A percentile compares a stretch with the other conserved stretches of the same genome.
These are phyloP conservation scores for Cornus suecica DNA, from an alignment of 148 eudicot species.

Conservation along the genomic window DNA sequence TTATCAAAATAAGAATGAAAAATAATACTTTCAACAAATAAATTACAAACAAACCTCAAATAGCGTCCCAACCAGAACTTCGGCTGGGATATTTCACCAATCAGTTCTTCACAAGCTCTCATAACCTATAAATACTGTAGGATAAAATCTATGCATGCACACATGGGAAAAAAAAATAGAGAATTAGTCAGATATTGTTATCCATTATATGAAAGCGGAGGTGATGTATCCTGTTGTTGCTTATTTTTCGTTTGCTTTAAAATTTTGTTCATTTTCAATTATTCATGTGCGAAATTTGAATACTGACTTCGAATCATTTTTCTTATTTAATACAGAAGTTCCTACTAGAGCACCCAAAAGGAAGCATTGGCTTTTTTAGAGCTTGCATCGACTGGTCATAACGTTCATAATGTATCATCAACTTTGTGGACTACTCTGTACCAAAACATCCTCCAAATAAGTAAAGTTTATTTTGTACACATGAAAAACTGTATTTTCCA, in stretches of 20 bases:
- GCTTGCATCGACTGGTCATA: background rate
- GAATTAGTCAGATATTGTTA: no score
- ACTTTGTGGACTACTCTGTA: background rate
- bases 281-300: background rate
- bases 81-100: no score
- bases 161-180: no score
- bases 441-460: background rate
- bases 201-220: constrained; percentile 61
- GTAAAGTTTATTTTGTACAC: background rate
- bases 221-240: constrained; percentile 20
- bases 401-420: background rate
- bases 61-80: no score
- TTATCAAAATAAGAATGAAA: no score
- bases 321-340: constrained; percentile 38
- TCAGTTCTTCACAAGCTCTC: no score
- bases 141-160: no score
- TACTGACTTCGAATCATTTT: background rate
- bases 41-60: no score
- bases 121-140: no score
- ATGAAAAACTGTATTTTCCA: background rate
- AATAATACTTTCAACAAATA: no score
- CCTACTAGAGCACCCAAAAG: constrained; percentile 55
- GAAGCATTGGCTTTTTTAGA: constrained; percentile 68
- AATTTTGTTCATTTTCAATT: no score
- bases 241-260: background rate